Base-by-base conservation (phyloP, 768 basidiomycete species). In the Inosperma sp. region DNA sequence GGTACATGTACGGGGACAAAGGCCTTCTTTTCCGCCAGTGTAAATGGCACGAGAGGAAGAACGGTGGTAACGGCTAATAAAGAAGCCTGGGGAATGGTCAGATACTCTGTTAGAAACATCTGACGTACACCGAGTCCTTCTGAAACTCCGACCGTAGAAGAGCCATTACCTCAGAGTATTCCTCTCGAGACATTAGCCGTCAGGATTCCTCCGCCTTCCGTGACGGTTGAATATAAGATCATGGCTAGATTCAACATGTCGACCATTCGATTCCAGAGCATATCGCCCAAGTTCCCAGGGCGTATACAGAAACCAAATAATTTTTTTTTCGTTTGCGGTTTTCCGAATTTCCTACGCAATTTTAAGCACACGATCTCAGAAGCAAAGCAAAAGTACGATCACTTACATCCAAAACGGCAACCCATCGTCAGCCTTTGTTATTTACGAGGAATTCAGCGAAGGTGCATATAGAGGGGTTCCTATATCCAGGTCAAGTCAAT, bases 201-300 rank as follows among this genome's bases (percentile, higher is more conserved):
- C 77, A 17, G 78, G 75, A 47, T 73, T 71, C 39, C 68, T 65
- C 40, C 82, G 78, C 9, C 73, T 65, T 19, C 71, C 69, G 39
- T 83, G 80, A 61, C 87, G 79, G 58, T 87, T 79, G 54, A 86
- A 82, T 23, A 92, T 80, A 34, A 88, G 65, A 39, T 88, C 81
- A 46, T 88, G 84, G 8, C 88, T 89, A 36, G 88, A 72, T 68
- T 92, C 86, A 50, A 89, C 73, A 55, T 83, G 83, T 17, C 81
- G 82, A 48, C 80, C 81, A 31, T 81, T 82, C 5, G 86, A 79
- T 56, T 83, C 83, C 48, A 86, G 78, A n/a, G 85, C 84, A 65
- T 85, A 88, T 39, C 86, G 81, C 36, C 88, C 89, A 6, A 87
- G 71, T 63, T 92, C 89, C 89, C 90, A 92, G 26, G 89, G 89